A percentile compares a stretch with the other conserved stretches of the same genome.
Evolutionary conservation across 225 moss, liverwort and hornwort species (phyloP).

Genomic region (Ulota crispa): DNA sequence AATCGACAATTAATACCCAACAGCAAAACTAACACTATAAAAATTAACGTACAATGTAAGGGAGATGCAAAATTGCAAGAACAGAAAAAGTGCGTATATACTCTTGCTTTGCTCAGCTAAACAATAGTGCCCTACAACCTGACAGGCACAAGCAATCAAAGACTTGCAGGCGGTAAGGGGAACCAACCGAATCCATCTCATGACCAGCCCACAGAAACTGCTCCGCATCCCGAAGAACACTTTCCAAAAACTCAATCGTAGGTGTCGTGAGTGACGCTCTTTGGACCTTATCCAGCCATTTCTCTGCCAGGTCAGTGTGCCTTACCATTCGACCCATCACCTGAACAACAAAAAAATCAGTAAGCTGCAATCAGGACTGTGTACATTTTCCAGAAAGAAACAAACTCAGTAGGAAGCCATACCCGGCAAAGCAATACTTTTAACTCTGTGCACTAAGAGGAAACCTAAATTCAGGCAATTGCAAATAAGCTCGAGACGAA

Average conservation of each 20-base stretch:
- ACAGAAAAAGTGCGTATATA: background rate
- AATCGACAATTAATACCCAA: conserved; percentile 5
- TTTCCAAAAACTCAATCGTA: conserved; percentile 65
- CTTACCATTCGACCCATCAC: conserved; percentile 68
- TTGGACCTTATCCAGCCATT: conserved; percentile 74
- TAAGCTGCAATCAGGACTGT: conserved; percentile 1
- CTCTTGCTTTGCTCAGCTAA: background rate
- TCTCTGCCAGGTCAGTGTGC: conserved; percentile 75
- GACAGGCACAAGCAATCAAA: conserved; percentile 4
- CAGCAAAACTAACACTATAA: background rate
- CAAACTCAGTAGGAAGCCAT: background rate
- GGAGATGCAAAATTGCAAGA: background rate
- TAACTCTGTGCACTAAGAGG: background rate
- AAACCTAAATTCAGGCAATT: background rate
- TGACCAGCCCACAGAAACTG: conserved; percentile 96
- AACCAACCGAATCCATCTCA: conserved; percentile 86
- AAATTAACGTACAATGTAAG: background rate
- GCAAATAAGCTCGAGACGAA: background rate
- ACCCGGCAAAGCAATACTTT: background rate
- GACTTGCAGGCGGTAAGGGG: background rate
- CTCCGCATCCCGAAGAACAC: conserved; percentile 67
- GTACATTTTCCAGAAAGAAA: background rate
- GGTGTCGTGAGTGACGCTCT: conserved; percentile 47
- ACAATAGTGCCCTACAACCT: background rate
- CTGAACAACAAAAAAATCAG: conserved; percentile 40